These are phyloP conservation scores for Rhytidiadelphus loreus DNA, from an alignment of 225 moss, liverwort and hornwort genomes.

Conservation along the genomic window DNA sequence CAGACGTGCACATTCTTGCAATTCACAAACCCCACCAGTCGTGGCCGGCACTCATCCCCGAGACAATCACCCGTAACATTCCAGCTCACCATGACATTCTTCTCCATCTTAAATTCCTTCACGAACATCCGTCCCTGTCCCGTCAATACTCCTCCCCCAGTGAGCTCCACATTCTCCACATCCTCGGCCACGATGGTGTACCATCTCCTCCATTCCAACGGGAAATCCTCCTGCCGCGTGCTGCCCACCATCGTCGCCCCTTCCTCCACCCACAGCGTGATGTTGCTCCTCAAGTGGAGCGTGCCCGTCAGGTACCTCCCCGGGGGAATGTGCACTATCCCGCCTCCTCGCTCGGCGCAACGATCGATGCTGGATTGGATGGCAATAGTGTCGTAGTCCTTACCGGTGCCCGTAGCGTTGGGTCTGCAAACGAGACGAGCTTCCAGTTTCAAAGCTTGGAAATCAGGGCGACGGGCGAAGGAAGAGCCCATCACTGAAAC, in stretches of 20 bases:
- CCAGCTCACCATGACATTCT: constrained; percentile 93
- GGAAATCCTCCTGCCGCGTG: constrained; percentile 50
- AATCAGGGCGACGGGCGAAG: background rate
- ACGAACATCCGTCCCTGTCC: constrained; percentile 73
- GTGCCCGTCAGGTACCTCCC: constrained; percentile 70
- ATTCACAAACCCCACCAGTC: constrained; percentile 61
- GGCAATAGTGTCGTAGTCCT: constrained; percentile 37
- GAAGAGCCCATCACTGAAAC: background rate
- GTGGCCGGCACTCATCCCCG: constrained; percentile 87
- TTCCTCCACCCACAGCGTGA: constrained; percentile 40
- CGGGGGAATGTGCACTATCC: constrained; percentile 47
- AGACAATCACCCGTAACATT: constrained; percentile 51
- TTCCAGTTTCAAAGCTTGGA: background rate
- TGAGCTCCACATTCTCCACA: constrained; percentile 64
- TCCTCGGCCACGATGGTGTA: constrained; percentile 69
- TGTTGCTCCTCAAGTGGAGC: constrained; percentile 47
- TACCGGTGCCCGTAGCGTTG: constrained; percentile 40
- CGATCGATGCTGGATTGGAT: constrained; percentile 55
- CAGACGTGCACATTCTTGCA: constrained; percentile 59
- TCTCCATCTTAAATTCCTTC: constrained; percentile 29
- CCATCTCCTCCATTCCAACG: constrained; percentile 28
- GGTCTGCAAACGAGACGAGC: constrained; percentile 26
- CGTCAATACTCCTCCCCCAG: constrained; percentile 55
- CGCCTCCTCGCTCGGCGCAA: constrained; percentile 37
- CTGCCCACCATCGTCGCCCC: constrained; percentile 60